Evolutionary conservation across 176 grass and related monocot species (phyloP), one percentile per base, ranked within the genome.

Genomic region (Pharus latifolius): DNA sequence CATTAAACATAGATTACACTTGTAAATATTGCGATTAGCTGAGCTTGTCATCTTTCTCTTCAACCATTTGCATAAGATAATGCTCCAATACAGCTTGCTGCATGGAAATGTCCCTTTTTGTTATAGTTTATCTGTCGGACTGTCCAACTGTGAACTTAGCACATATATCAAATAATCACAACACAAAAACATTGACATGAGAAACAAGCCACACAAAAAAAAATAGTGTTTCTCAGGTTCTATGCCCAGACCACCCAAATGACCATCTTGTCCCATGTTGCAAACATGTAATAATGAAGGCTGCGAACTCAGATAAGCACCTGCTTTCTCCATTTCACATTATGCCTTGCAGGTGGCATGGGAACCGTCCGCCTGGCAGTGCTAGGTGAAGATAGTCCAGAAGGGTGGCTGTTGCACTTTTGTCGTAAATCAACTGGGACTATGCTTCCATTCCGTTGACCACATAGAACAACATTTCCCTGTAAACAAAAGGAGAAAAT

Each of bases 381-480:
- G 49, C 62, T 69, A 54, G 66, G 33, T 31, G 75, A 79, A 83
- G 78, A 9, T 72, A 42, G 47, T 54, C 66, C 79, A 56, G 31
- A 51, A 52, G 48, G 11, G 7, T 38, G 37, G 57, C 64, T 46
- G 54, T 24, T 38, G 19, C 71, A 77, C 8, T 59, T 84, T 74
- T 91, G 63, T 10, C 89, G 77, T 51, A 84, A 71, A 82, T 92
- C 89, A 29, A 88, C 51, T 74, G 81, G 48, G 19, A 60, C 29
- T 61, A 92, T 73, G 73, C 31, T 83, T 31, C 89, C 84, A 63
- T 92, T 92, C 32, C 89, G 75, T 45, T 65, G 69, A 60, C 89
- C 89, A 31, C 84, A 92, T 50, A 92, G 48, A 67, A 88, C 81
- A 66, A 88, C 69, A 79, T 88, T 92, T 67, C 84, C 89, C 81